Conservation (phyloP, 306 rosid species). For the Quercus agrifolia region DNA sequence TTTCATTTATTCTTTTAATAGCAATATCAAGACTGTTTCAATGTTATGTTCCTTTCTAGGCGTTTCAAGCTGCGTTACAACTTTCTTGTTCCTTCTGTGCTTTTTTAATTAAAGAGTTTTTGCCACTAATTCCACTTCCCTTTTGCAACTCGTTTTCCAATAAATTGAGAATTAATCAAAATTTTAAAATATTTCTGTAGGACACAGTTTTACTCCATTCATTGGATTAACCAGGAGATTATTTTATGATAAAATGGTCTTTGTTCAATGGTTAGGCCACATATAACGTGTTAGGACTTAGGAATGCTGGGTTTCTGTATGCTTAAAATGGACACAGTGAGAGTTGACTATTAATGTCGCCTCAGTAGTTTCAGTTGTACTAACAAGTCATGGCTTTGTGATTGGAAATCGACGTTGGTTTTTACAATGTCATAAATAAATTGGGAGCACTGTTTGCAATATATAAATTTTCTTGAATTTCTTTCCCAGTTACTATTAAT, state of each 20-base stretch:
- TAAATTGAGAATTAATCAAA: too few relatives aligned
- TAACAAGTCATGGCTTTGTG: too few relatives aligned
- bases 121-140: background rate
- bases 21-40: background rate
- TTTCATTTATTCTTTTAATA: background rate
- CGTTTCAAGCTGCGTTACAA: background rate
- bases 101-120: background rate
- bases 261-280: background rate
- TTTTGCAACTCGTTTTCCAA: background rate
- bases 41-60: too few relatives aligned
- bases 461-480: too few relatives aligned
- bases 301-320: too few relatives aligned
- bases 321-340: too few relatives aligned
- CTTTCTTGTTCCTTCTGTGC: background rate
- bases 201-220: background rate
- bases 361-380: too few relatives aligned
- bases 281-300: background rate
- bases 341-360: too few relatives aligned
- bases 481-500: too few relatives aligned
- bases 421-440: too few relatives aligned
- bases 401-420: too few relatives aligned
- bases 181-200: background rate
- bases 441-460: too few relatives aligned
- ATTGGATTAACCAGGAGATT: background rate
- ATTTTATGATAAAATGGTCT: background rate